Base-by-base conservation (phyloP, 2,329 filamentous ascomycete genomes). In the Ceratocystis smalleyi region DNA sequence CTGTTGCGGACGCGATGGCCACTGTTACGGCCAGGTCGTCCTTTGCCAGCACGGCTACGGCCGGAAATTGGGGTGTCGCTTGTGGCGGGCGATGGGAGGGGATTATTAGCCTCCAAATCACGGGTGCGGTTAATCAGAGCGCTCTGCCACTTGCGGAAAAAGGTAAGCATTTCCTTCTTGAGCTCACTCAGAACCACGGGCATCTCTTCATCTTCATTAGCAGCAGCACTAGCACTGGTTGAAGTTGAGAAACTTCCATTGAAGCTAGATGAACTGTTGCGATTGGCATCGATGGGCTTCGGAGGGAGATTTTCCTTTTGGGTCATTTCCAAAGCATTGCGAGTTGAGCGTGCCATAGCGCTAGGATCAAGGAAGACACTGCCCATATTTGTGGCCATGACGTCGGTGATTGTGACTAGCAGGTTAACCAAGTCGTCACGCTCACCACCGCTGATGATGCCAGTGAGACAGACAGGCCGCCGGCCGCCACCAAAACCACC, bases 121-220 rank as follows among this genome's bases (percentile, higher is more conserved):
- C 84, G 82, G 27, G 95, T 77, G 15, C 91, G 82, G 65, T 83
- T 79, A 49, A 89, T 76, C 8, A 96, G 82, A 12, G 78, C 77
- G 5, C 83, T 79, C 69, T 89, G 83, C 92, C 92, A 97, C 68
- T 89, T 86, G 65, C 87, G 84, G 71, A 92, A 95, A 71, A 86
- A 84, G 5, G 79, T 75, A 4, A 95, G 72, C 1, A 85, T 81
- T 63, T 87, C 84, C 67, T 81, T 83, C 75, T 85, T 91, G 69
- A 91, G 74, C 69, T 89, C 85, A 65, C 79, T 75, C 67, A 86
- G 78, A 65, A 78, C 35, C 35, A 40, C 74, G 3, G 76, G 73
- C 43, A 73, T 75, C 64, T 77, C 75, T 24, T 71, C 68, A 45
- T 72, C 47, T 15, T 65, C 64, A 19, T 15, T 59, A 3, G 55